Base-by-base conservation (phyloP, 805 yeast genomes). In the Wickerhamiella siamensis region DNA sequence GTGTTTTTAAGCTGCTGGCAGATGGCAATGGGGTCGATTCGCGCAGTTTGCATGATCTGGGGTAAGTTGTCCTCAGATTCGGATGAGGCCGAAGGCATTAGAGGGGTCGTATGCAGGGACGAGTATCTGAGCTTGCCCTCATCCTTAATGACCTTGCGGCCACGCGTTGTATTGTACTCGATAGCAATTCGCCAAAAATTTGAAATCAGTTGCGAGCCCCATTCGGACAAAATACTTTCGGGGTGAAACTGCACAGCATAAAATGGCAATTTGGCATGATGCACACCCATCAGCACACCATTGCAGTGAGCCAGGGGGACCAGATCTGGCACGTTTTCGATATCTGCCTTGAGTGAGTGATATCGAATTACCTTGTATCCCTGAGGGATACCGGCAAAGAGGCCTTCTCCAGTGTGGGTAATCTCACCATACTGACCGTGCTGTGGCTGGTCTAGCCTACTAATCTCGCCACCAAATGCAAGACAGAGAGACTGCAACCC, bases 181-280 rank as follows among this genome's bases (percentile, higher is more conserved):
- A 42, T 35, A 3, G 81, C 76, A 14, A 72, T 44, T 0, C 35
- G 24, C 67, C 79, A 74, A 56, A 88, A 88, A 54, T 81, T 82
- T 8, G 51, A 47, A 3, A 87, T 58, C 40, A 91, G 57, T 9
- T 57, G 52, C 2, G 55, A 66, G 2, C 98, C 98, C 37, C 62
- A 51, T 12, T 67, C 64, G 0, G 96, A 84, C 51, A 95, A 83
- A 32, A 88, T 75, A 1, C 95, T 84, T 55, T 91, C 99, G 0
- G 98, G 98, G 54, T 91, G 99, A 54, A 87, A 93, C 54, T 91
- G 99, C 2, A 91, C 96, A 0, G 95, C 98, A 57, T 67, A 88
- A 63, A 80, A 81, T 0, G 96, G 96, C 17, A 63, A 60, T 0
- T 31, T 16, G 0, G 38, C 49, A 53, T 83, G 87, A 53, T 64